Evolutionary conservation across 345 rosid genomes (phyloP), one percentile per base, ranked within the genome.

Genomic region (Gossypium stocksii): DNA sequence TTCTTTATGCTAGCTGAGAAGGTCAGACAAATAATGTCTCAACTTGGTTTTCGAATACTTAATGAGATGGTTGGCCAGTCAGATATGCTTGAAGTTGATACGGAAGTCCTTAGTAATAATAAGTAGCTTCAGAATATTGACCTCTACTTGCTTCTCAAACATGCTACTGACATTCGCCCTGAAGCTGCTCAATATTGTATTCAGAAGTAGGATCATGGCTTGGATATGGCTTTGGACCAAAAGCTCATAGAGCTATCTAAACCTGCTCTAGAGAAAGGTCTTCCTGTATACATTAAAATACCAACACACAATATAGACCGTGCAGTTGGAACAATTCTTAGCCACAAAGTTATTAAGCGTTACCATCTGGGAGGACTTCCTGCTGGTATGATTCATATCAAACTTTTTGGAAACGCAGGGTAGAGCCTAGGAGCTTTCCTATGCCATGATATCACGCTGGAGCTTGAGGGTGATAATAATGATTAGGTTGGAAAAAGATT

Each of bases 1-100:
- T 93, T 96, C 85, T 93, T 96, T 75, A 93, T 96, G 99, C 86
- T 96, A 16, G 99, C 98, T 14, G 99, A 96, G 85, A 98, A 93
- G 83, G 82, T 93, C 10, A 87, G 98, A 76, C 98, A 93, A 83
- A 93, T 93, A 77, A 96, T 93, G 97, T 81, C 98, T 75, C 82
- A 85, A 54, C 92, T 96, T 66, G 99, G 99, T 76, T 96, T 93
- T 72, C 84, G 90, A 34, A 90, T 89, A 0, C 3, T 96, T 57
- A 90, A 80, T 17, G 99, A 93, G 81, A 93, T 96, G 99, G 86
- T 96, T 83, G 99, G 99, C 52, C 97, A 93, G 14, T 88, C 99
- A 10, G 97, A 96, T 77, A 91, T 93, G 97, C 98, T 96, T 80
- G 98, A 93, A 85, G 91, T 96, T 81, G 99, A 96, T 71, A 85